Conservation (phyloP, 148 eudicot genomes). For the Rhododendron mucronatum region DNA sequence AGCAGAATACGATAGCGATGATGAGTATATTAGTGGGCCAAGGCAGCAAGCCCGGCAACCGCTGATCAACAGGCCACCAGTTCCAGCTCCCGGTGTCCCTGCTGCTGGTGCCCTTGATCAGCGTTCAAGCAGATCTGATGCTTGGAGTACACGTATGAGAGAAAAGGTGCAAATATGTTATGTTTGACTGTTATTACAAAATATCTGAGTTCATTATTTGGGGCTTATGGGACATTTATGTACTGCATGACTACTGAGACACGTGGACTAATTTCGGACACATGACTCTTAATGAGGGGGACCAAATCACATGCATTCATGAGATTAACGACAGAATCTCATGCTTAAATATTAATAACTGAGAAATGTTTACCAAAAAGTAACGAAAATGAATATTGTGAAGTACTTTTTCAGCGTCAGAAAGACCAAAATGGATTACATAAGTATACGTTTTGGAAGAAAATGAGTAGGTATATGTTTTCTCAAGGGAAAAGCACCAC, state of each 20-base stretch:
- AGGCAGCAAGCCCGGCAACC: conserved; percentile 87
- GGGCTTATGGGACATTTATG: not conserved
- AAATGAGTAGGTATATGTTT: too few species aligned
- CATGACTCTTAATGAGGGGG: not conserved
- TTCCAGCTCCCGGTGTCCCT: conserved; percentile 66
- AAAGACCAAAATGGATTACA: too few species aligned
- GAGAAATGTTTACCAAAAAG: not conserved
- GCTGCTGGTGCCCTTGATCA: conserved; percentile 64
- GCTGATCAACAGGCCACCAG: conserved; percentile 59
- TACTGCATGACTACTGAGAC: not conserved
- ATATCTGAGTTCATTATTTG: not conserved
- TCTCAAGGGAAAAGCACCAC: too few species aligned
- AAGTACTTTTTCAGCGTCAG: too few species aligned
- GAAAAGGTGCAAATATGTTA: conserved; percentile 55
- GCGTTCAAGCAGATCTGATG: conserved; percentile 80
- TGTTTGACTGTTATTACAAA: not conserved
- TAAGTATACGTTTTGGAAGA: too few species aligned
- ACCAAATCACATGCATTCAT: not conserved
- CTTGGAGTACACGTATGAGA: conserved; percentile 99
- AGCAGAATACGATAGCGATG: conserved; percentile 90
- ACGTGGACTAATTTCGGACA: not conserved
- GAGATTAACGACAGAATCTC: not conserved
- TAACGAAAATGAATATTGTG: too few species aligned
- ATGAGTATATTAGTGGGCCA: conserved; percentile 67
- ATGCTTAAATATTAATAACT: not conserved